Conservation (phyloP, 2,329 filamentous ascomycete species). For the Penicillium occitanis region DNA sequence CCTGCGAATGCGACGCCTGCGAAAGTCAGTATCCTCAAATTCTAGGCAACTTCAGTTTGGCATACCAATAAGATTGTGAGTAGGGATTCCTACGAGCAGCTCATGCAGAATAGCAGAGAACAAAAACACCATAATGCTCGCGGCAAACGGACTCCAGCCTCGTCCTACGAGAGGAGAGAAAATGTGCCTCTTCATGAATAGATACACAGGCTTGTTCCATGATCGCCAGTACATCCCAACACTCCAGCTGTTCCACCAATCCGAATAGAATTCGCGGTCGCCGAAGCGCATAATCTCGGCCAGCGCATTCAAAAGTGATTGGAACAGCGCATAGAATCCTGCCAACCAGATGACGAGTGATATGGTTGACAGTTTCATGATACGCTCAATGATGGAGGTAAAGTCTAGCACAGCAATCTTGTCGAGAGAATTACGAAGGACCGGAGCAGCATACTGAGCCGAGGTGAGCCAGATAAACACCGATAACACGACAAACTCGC, state of each 20-base stretch:
- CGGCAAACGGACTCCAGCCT: conserved; percentile 69
- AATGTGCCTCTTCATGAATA: conserved; percentile 93
- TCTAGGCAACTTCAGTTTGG: conserved; percentile 7
- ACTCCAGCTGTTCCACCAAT: conserved; percentile 95
- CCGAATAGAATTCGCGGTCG: conserved; percentile 91
- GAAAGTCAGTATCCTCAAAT: conserved; percentile 18
- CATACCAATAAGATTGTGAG: conserved; percentile 85
- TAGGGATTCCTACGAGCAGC: conserved; percentile 87
- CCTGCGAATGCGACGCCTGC: conserved; percentile 85
- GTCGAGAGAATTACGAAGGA: conserved; percentile 83
- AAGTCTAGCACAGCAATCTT: conserved; percentile 81
- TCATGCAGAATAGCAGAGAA: conserved; percentile 90
- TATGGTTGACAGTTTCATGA: conserved; percentile 94
- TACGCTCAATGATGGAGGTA: conserved; percentile 77
- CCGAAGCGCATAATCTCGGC: conserved; percentile 88
- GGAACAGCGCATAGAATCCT: conserved; percentile 95
- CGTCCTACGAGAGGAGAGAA: conserved; percentile 84
- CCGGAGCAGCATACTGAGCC: conserved; percentile 89
- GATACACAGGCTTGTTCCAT: conserved; percentile 97
- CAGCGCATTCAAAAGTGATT: conserved; percentile 85
- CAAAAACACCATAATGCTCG: conserved; percentile 80
- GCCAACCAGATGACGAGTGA: conserved; percentile 95
- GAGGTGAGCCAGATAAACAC: conserved; percentile 95
- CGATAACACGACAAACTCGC: conserved; percentile 72
- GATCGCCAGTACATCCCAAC: conserved; percentile 88